These are phyloP conservation scores for Theileria parva DNA, from an alignment of 169 alveolate species.

Conservation along the genomic window DNA sequence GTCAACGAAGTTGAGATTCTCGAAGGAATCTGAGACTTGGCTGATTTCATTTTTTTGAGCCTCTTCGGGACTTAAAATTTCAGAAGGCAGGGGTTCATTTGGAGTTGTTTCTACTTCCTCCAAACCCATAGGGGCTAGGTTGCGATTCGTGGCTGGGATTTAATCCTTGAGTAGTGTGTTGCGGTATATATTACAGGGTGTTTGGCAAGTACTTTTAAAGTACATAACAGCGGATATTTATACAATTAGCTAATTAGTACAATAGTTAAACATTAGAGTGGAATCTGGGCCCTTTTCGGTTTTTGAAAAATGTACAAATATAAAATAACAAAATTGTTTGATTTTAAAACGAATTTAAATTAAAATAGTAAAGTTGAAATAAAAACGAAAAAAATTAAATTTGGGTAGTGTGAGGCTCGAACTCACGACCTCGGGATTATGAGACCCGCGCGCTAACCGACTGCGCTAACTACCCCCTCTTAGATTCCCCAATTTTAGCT, in stretches of 20 bases:
- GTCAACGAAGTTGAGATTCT: constrained; percentile 3
- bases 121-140: not conserved
- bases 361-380: not conserved
- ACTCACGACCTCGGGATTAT: constrained; percentile 92
- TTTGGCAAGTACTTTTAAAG: not conserved
- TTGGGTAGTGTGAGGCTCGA: constrained; percentile 89
- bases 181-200: not conserved
- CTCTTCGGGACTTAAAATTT: not conserved
- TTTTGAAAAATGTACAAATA: not conserved
- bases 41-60: not conserved
- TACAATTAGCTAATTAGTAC: no score
- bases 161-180: not conserved
- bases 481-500: not conserved
- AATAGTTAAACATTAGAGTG: not conserved
- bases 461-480: constrained; percentile 87
- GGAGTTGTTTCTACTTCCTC: not conserved
- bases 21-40: not conserved
- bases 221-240: not conserved
- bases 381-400: constrained; percentile 1
- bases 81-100: not conserved
- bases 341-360: not conserved
- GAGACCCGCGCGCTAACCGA: constrained; percentile 93
- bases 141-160: not conserved
- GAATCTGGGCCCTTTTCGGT: not conserved
- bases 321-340: not conserved